phyloP scores from a whole-genome alignment of 345 rosid species.

The Eutrema japonicum region DNA sequence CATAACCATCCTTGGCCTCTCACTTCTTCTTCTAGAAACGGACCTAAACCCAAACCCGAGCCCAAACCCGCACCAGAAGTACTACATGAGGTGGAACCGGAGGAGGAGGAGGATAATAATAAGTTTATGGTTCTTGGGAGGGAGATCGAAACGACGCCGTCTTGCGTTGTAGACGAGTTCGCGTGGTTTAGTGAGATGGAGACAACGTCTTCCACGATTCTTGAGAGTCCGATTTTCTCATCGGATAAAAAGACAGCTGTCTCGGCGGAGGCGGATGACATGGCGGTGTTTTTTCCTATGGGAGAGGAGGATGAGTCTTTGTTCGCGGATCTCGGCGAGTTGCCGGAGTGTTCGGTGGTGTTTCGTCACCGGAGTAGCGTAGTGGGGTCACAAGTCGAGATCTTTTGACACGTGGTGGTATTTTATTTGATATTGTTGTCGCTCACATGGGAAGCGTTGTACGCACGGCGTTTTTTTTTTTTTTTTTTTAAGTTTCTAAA shows the following conservation, averaged over 20 bases:
- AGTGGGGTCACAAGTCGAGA: constrained; percentile 69
- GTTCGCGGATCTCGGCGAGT: constrained; percentile 95
- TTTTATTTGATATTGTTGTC: constrained; percentile 33
- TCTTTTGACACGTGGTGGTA: constrained; percentile 59
- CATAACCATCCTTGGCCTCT: constrained; percentile 99
- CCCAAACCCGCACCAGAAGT: constrained; percentile 44
- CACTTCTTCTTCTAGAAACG: constrained; percentile 51
- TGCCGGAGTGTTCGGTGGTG: constrained; percentile 93
- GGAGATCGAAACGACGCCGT: constrained; percentile 47
- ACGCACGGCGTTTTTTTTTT: constrained; percentile 34
- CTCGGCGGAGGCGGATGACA: constrained; percentile 44
- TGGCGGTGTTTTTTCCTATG: constrained; percentile 65
- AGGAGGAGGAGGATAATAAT: constrained; percentile 48
- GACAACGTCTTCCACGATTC: constrained; percentile 69
- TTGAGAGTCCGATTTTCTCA: constrained; percentile 69
- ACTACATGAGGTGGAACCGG: constrained; percentile 47
- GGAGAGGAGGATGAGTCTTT: constrained; percentile 88
- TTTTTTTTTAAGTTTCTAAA: constrained; percentile 19
- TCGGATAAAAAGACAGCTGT: constrained; percentile 43
- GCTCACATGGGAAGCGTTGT: constrained; percentile 44
- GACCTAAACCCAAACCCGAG: constrained; percentile 39
- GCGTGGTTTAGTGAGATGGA: constrained; percentile 85
- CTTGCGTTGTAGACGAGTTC: constrained; percentile 62
- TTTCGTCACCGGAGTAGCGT: constrained; percentile 64
- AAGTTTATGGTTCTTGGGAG: constrained; percentile 56